Evolutionary conservation across 2,329 filamentous ascomycete species (phyloP).

Genomic region (Ciborinia camelliae): DNA sequence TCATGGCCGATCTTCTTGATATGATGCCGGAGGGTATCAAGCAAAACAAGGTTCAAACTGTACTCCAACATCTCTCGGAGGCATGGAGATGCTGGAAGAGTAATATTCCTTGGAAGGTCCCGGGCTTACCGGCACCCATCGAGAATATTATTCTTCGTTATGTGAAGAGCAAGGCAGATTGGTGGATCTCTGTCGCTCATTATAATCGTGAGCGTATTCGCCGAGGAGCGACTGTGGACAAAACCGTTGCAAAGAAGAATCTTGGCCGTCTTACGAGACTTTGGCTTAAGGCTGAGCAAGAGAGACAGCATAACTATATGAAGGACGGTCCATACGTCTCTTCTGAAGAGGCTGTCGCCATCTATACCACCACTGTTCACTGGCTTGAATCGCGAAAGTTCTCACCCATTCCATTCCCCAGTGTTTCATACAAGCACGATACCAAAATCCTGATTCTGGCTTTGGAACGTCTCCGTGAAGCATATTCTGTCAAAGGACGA

Average conservation of each 20-base stretch:
- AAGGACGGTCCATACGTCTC: slow-evolving; percentile 99
- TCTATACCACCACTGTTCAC: slow-evolving; percentile 97
- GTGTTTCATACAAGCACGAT: slow-evolving; percentile 98
- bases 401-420: slow-evolving; percentile 96
- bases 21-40: slow-evolving; percentile 99
- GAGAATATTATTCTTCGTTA: slow-evolving; percentile 99
- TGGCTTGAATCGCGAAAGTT: slow-evolving; percentile 99
- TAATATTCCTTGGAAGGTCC: slow-evolving; percentile 99
- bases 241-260: slow-evolving; percentile 99
- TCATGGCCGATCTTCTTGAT: slow-evolving; percentile 98
- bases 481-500: slow-evolving; percentile 95
- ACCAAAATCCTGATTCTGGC: slow-evolving; percentile 98
- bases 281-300: slow-evolving; percentile 97
- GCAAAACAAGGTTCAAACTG: slow-evolving; percentile 98
- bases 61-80: slow-evolving; percentile 94
- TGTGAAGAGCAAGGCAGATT: slow-evolving; percentile 98
- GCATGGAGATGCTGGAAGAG: slow-evolving; percentile 99
- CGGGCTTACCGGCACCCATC: slow-evolving; percentile 90
- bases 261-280: slow-evolving; percentile 88
- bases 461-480: slow-evolving; percentile 85
- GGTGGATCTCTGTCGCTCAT: slow-evolving; percentile 99
- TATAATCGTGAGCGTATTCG: slow-evolving; percentile 98
- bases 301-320: slow-evolving; percentile 98
- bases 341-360: slow-evolving; percentile 95
- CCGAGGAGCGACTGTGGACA: slow-evolving; percentile 94